These are phyloP conservation scores for Exophiala bonariae DNA, from an alignment of 2,329 filamentous ascomycete genomes.

Conservation along the genomic window DNA sequence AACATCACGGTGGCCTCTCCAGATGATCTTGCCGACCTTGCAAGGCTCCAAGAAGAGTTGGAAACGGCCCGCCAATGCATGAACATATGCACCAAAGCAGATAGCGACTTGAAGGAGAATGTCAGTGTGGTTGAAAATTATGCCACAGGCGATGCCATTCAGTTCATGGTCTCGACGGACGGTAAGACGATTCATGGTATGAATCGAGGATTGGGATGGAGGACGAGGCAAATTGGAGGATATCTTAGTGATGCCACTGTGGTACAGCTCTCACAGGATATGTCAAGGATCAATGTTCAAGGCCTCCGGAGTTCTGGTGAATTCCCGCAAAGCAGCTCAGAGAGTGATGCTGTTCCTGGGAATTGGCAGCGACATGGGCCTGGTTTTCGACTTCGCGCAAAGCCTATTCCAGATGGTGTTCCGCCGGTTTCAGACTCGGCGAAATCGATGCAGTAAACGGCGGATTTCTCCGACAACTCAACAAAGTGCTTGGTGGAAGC, in stretches of 20 bases:
- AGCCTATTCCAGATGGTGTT: conserved; percentile 8
- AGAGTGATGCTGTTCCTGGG: conserved; percentile 21
- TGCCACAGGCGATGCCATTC: conserved; percentile 36
- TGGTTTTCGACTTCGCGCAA: conserved; percentile 18
- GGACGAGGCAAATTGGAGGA: conserved; percentile 36
- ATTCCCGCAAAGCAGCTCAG: conserved; percentile 14
- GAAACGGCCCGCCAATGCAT: conserved; percentile 36
- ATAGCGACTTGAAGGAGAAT: conserved; percentile 31
- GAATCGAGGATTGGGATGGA: conserved; percentile 35
- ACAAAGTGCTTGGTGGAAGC: too few species aligned
- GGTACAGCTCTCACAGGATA: conserved; percentile 35
- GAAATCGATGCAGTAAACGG: too few species aligned
- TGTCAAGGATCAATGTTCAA: conserved; percentile 28
- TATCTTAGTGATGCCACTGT: conserved; percentile 33
- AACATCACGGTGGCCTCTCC: conserved; percentile 32
- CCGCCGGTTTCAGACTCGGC: neutral
- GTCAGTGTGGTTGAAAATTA: conserved; percentile 38
- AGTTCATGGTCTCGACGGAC: conserved; percentile 40
- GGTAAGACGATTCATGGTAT: conserved; percentile 35
- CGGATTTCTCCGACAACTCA: too few species aligned
- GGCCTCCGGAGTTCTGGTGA: conserved; percentile 12
- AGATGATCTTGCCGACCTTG: conserved; percentile 34
- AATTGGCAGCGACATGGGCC: conserved; percentile 32
- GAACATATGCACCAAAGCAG: conserved; percentile 36
- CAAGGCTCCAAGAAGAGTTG: conserved; percentile 38